Conservation (phyloP, 768 basidiomycete species). For the Leccinum arenicola region DNA sequence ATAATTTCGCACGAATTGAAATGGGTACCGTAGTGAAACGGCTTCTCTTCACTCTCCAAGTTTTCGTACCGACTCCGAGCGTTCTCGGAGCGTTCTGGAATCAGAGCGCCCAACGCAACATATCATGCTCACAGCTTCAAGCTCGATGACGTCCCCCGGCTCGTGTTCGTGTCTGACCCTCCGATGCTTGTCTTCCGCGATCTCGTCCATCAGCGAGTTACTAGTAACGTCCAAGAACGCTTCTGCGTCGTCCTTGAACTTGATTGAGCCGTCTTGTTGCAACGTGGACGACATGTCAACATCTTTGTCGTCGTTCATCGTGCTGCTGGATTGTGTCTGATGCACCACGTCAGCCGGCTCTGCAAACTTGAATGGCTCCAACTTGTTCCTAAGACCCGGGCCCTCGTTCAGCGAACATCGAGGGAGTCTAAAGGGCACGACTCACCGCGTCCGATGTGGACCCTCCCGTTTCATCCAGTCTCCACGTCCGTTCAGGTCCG, state of each 20-base stretch:
- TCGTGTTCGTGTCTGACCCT: constrained; percentile 84
- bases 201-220: constrained; percentile 65
- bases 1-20: constrained; percentile 60
- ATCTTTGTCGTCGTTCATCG: too few species aligned
- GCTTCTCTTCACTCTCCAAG: constrained; percentile 54
- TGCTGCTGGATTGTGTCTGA: too few species aligned
- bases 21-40: constrained; percentile 93
- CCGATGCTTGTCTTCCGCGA: constrained; percentile 85
- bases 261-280: constrained; percentile 15
- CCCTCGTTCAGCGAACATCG: constrained; percentile 6
- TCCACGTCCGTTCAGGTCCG: constrained; percentile 54
- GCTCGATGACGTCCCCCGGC: constrained; percentile 79
- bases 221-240: constrained; percentile 15
- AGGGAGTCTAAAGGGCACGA: not conserved
- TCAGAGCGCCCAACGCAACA: constrained; percentile 51
- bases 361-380: constrained; percentile 56
- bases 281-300: too few species aligned
- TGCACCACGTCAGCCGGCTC: too few species aligned
- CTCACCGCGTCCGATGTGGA: constrained; percentile 79
- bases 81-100: too few species aligned
- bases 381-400: constrained; percentile 61
- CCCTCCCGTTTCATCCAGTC: constrained; percentile 92
- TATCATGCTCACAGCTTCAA: constrained; percentile 69
- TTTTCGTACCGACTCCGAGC: too few species aligned
- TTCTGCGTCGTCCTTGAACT: constrained; percentile 11